These are phyloP conservation scores for Cicer chorassanicum DNA, from an alignment of 306 rosid species.

Conservation along the genomic window DNA sequence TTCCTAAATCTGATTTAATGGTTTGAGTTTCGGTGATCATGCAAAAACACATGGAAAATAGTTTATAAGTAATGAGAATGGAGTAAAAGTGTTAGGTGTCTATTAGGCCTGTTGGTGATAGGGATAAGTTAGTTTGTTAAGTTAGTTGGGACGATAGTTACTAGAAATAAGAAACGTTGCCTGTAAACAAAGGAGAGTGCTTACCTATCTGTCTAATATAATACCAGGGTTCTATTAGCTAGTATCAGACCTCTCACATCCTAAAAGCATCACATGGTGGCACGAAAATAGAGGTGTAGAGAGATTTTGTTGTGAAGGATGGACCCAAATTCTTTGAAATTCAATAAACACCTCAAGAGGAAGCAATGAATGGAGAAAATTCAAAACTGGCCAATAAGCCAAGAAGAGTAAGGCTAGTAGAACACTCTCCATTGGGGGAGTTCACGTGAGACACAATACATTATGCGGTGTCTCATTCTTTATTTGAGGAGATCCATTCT, in stretches of 20 bases:
- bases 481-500: not conserved
- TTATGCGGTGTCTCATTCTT: not conserved
- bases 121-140: not conserved
- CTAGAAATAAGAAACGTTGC: no score
- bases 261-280: not conserved
- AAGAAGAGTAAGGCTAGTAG: not conserved
- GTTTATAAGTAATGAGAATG: not conserved
- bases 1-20: not conserved
- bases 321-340: not conserved
- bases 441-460: not conserved
- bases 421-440: not conserved
- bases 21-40: slow-evolving; percentile 21
- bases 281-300: not conserved
- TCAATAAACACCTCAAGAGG: not conserved
- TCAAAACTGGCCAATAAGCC: not conserved
- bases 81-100: not conserved
- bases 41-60: not conserved
- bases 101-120: not conserved
- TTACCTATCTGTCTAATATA: no score
- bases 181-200: no score
- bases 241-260: no score
- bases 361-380: slow-evolving; percentile 6
- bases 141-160: not conserved
- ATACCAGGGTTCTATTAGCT: no score
- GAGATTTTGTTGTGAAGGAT: not conserved